These are phyloP conservation scores for Linum usitatissimum DNA, from an alignment of 345 rosid species.

Conservation along the genomic window DNA sequence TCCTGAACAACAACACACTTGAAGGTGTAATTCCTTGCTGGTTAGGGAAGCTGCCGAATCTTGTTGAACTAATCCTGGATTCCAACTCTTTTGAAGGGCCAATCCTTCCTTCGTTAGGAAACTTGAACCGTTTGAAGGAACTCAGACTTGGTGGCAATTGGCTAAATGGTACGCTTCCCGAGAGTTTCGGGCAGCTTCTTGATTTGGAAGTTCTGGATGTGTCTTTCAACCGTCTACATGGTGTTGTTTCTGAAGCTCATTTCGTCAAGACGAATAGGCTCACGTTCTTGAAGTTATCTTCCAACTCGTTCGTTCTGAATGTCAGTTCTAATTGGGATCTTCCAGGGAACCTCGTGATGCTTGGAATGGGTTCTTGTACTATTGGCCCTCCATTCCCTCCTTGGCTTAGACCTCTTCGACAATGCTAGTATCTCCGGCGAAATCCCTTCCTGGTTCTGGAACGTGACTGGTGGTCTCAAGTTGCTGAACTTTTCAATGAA, in stretches of 20 bases:
- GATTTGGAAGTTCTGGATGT: conserved; percentile 1
- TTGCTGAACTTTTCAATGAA: not conserved
- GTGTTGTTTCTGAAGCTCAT: not conserved
- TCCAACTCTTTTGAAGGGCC: not conserved
- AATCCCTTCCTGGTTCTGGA: conserved; percentile 3
- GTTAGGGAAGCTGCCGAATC: not conserved
- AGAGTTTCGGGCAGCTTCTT: conserved; percentile 5
- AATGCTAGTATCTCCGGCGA: not conserved
- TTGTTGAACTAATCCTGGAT: not conserved
- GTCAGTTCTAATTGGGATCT: conserved; percentile 2
- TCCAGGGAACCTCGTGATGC: not conserved
- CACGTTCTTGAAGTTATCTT: not conserved
- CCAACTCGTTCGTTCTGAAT: conserved; percentile 1
- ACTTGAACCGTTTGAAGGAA: not conserved
- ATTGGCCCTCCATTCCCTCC: not conserved
- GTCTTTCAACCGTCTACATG: not conserved
- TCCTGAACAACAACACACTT: not conserved
- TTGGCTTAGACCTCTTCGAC: not conserved
- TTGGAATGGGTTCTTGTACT: conserved; percentile 2
- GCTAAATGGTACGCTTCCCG: conserved; percentile 7
- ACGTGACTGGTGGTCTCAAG: not conserved
- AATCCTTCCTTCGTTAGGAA: conserved; percentile 1
- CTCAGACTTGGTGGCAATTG: not conserved
- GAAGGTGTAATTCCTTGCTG: not conserved
- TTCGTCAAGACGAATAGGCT: not conserved